Evolutionary conservation across 2,329 filamentous ascomycete genomes (phyloP).

Genomic region (Colletotrichum cordylinicola): DNA sequence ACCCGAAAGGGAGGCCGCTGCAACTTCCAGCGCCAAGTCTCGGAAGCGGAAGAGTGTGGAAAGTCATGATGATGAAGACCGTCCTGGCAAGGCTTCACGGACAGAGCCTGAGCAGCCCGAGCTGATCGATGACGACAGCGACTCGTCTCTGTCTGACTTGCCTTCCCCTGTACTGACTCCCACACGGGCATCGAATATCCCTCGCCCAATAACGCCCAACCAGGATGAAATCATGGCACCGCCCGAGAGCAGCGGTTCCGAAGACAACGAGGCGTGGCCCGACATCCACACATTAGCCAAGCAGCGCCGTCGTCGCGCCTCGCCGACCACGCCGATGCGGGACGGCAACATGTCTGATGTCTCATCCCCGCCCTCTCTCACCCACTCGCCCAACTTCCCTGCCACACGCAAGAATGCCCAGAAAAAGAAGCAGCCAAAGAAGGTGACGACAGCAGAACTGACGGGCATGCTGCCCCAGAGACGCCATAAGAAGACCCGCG

Average conservation of each 20-base stretch:
- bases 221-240: conserved; percentile 59
- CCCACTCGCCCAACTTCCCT: conserved; percentile 66
- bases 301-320: conserved; percentile 43
- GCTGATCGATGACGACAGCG: conserved; percentile 22
- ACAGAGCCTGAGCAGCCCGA: conserved; percentile 26
- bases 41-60: conserved; percentile 65
- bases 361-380: conserved; percentile 70
- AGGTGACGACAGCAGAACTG: conserved; percentile 60
- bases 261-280: conserved; percentile 54
- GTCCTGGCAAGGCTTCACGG: conserved; percentile 41
- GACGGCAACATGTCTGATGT: conserved; percentile 55
- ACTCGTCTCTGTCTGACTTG: conserved; percentile 42
- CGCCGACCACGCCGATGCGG: conserved; percentile 40
- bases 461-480: conserved; percentile 60
- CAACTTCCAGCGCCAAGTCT: conserved; percentile 39
- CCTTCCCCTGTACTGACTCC: conserved; percentile 38
- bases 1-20: conserved; percentile 25
- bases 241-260: conserved; percentile 59
- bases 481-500: conserved; percentile 45
- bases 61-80: conserved; percentile 40
- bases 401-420: conserved; percentile 32
- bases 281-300: conserved; percentile 57
- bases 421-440: conserved; percentile 26
- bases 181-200: conserved; percentile 24
- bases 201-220: conserved; percentile 48